Conservation (phyloP, 441 rosid species). For the Dalechampia spathulata region DNA sequence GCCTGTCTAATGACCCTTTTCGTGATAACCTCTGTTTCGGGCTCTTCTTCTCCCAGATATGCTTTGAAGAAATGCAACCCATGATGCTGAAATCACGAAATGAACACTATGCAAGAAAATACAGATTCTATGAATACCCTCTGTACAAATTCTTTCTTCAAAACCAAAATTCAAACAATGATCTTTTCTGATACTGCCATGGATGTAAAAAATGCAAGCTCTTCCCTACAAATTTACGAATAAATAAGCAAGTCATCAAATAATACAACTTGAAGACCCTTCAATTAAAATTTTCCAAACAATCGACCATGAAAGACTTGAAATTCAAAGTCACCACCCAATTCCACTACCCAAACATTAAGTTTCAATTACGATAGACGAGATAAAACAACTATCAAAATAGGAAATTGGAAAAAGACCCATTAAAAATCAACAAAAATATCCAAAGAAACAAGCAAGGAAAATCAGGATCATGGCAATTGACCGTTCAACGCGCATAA, state of each 20-base stretch:
- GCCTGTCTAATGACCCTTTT: conserved; percentile 44
- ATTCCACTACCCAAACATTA: conserved; percentile 13
- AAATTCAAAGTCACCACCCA: conserved; percentile 21
- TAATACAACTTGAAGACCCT: conserved; percentile 13
- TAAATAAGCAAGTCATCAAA: conserved; percentile 17
- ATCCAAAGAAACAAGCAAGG: conserved; percentile 5
- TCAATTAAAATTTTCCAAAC: not conserved
- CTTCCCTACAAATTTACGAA: not conserved
- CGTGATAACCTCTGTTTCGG: conserved; percentile 41
- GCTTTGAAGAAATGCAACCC: conserved; percentile 83
- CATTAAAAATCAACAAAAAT: conserved; percentile 1
- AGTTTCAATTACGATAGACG: conserved; percentile 1
- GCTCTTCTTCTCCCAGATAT: conserved; percentile 28
- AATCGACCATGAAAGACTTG: not conserved
- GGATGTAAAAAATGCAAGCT: not conserved
- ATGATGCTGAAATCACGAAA: conserved; percentile 20
- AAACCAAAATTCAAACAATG: conserved; percentile 7
- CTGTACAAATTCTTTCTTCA: too few relatives aligned
- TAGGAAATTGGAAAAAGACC: conserved; percentile 7
- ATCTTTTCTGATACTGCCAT: not conserved
- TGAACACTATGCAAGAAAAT: not conserved
- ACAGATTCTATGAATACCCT: too few relatives aligned
- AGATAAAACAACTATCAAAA: conserved; percentile 3
- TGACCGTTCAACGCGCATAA: conserved; percentile 31
- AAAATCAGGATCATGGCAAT: conserved; percentile 6